A percentile compares a stretch with the other conserved stretches of the same genome.
phyloP scores from a whole-genome alignment of 306 rosid species.

The Rosa persica region DNA sequence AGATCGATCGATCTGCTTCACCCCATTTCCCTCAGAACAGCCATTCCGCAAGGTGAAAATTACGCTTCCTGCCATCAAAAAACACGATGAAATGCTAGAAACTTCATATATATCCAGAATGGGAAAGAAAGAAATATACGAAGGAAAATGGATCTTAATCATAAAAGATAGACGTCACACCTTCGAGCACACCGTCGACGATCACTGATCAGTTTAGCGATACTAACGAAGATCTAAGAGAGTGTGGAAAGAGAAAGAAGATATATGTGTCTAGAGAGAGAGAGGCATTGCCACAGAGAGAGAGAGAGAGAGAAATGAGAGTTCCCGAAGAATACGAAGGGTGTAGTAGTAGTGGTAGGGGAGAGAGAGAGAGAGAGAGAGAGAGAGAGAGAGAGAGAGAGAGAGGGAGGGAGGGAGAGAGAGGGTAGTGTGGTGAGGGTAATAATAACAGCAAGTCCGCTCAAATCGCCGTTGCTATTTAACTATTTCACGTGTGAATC shows the following conservation, averaged over 20 bases:
- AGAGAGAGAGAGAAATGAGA: not conserved
- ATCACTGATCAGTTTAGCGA: not conserved
- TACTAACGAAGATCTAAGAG: not conserved
- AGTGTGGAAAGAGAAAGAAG: not conserved
- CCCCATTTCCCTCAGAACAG: slow-evolving; percentile 14
- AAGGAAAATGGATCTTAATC: not conserved
- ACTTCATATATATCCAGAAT: not conserved
- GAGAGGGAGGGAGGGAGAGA: slow-evolving; percentile 13
- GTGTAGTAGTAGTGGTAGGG: not conserved
- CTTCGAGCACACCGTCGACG: not conserved
- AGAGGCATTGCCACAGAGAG: not conserved
- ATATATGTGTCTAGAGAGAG: not conserved
- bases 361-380: slow-evolving; percentile 18
- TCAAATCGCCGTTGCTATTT: slow-evolving; percentile 60
- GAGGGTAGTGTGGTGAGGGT: slow-evolving; percentile 29
- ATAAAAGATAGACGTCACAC: not conserved
- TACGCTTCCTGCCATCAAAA: not conserved
- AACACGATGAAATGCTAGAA: not conserved
- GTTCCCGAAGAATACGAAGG: not conserved
- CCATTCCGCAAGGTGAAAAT: slow-evolving; percentile 8
- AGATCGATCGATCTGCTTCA: slow-evolving; percentile 29
- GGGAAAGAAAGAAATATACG: not conserved
- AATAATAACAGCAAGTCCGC: slow-evolving; percentile 50
- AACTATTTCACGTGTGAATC: slow-evolving; percentile 52
- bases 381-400: slow-evolving; percentile 13